Conservation (phyloP, 164 flowering plant genomes). For the Umbellularia californica region DNA sequence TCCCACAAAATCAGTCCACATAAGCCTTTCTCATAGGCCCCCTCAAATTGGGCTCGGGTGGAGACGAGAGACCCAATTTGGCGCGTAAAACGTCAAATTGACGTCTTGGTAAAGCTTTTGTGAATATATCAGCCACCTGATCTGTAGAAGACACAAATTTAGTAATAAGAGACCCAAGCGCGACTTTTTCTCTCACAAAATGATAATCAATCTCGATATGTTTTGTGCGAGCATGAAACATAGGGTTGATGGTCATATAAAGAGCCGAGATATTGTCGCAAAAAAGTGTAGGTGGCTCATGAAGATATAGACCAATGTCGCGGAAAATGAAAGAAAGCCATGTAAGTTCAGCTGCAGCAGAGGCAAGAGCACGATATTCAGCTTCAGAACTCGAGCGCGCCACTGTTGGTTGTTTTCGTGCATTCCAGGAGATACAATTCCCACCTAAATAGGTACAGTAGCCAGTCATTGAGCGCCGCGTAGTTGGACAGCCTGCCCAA, state of each 20-base stretch:
- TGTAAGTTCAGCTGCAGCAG: not conserved
- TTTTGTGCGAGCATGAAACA: not conserved
- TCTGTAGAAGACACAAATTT: not conserved
- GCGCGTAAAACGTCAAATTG: too few relatives aligned
- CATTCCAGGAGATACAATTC: slow-evolving; percentile 1
- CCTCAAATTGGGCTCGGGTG: too few relatives aligned
- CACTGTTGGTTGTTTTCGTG: not conserved
- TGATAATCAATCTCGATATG: not conserved
- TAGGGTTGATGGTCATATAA: not conserved
- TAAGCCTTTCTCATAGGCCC: too few relatives aligned
- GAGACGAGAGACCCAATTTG: too few relatives aligned
- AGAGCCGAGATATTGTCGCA: not conserved
- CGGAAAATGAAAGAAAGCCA: not conserved
- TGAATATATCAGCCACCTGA: too few relatives aligned
- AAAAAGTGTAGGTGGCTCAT: not conserved
- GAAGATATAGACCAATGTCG: not conserved
- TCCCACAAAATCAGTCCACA: too few relatives aligned
- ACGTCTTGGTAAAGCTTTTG: too few relatives aligned
- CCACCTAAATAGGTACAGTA: not conserved
- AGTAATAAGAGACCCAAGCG: not conserved
- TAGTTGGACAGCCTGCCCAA: not conserved
- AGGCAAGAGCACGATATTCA: not conserved
- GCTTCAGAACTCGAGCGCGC: not conserved
- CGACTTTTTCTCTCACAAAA: not conserved
- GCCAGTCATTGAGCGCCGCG: not conserved